Base-by-base conservation (phyloP, 2,329 filamentous ascomycete genomes). In the Aspergillus novofumigatus region DNA sequence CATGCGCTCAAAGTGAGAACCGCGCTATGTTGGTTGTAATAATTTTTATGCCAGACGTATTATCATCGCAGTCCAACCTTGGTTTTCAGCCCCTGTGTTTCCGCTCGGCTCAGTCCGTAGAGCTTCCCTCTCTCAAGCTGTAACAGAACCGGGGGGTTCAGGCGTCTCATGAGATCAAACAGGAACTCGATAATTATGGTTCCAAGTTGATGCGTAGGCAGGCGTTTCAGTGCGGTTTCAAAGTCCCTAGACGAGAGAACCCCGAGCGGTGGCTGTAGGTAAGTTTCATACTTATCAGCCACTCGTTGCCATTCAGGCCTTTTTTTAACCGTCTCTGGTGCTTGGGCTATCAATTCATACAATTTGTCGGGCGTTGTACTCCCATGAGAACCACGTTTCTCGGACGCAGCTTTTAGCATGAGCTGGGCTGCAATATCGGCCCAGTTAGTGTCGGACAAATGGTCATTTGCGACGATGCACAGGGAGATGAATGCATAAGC, bases 111-210 rank as follows among this genome's bases (percentile, higher is more conserved):
- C 58, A 80, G 62, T 9, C 72, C 72, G 17, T 69, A 65, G 7
- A 80, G 64, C 63, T 75, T 68, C 1, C 80, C 80, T 26, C 72
- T 72, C 60, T 84, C 81, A 3, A 85, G 70, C 60, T 84, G 82
- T 1, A 77, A 64, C 1, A 85, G 72, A 21, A 83, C 70, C 0
- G 83, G 83, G 32, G 73, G 69, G 21, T 77, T 67, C 20, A 81
- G 66, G 6, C 68, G 70, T 2, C 71, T 65, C 57, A 81, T 74
- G 11, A 84, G 65, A 28, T 72, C 67, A 0, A 68, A 61, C 6
- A 85, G 60, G 56, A 79, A 80, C 0, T 68, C 66, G 3, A 78
- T 59, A 1, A 83, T 59, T 1, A 62, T 59, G 3, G 64, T 57
- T 48, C 80, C 77, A 38, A 82, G 78, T 3, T 66, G 62, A 9